phyloP scores from a whole-genome alignment of 73 alveolate genomes.

The Tetrahymena malaccensis region DNA sequence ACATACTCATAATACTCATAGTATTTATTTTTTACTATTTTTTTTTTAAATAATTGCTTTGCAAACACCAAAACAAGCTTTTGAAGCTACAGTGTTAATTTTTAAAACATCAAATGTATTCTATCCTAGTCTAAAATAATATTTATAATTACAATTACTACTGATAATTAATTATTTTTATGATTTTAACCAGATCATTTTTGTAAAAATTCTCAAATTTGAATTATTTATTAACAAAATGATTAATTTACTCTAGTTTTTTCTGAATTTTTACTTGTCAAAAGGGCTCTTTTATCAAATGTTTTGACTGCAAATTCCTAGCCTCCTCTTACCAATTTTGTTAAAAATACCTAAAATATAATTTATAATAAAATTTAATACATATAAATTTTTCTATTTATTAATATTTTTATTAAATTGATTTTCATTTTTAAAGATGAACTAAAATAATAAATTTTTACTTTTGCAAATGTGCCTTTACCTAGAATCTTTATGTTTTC shows the following conservation, averaged over 20 bases:
- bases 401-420: no score
- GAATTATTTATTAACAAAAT: neutral
- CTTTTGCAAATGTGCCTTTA: neutral
- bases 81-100: no score
- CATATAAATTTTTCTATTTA: no score
- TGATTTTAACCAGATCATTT: neutral
- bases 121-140: no score
- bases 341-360: neutral
- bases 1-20: no score
- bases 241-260: neutral
- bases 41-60: neutral
- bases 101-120: no score
- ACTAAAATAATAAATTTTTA: neutral
- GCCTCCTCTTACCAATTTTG: neutral
- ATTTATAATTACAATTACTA: no score
- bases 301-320: neutral
- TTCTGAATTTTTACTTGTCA: neutral
- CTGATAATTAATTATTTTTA: neutral
- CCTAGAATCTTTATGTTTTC: neutral
- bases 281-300: neutral
- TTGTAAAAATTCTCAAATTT: no score
- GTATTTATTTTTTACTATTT: neutral
- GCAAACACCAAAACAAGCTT: no score
- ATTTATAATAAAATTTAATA: neutral
- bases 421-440: no score